Percentiles rank a stretch among this genome's conserved stretches.
Conservation (phyloP, 2,329 filamentous ascomycete genomes). For the Ophiosphaerella herpotricha region DNA sequence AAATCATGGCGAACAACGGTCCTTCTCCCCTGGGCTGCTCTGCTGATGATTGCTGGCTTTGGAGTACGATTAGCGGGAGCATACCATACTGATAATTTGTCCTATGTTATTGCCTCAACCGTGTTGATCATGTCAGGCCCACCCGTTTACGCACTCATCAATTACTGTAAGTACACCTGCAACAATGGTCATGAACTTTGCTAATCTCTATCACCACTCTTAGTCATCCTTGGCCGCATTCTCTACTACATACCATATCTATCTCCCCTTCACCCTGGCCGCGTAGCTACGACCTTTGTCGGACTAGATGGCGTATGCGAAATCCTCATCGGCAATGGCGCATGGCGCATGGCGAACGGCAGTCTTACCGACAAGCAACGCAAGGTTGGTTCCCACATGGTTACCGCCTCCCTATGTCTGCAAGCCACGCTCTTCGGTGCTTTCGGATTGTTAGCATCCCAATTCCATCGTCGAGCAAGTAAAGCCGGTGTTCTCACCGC, state of each 20-base stretch:
- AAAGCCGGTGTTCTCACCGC: conserved; percentile 46
- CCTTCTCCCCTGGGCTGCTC: conserved; percentile 59
- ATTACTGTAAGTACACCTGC: conserved; percentile 51
- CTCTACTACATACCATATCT: conserved; percentile 66
- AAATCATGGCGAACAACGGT: conserved; percentile 62
- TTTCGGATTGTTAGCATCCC: conserved; percentile 54
- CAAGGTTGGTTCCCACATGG: conserved; percentile 51
- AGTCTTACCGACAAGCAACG: conserved; percentile 42
- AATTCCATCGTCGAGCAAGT: conserved; percentile 54
- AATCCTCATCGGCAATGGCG: conserved; percentile 58
- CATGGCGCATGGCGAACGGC: conserved; percentile 51
- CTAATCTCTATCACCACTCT: too few species aligned
- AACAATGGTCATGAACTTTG: too few species aligned
- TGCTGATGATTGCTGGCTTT: conserved; percentile 63
- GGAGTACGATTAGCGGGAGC: conserved; percentile 59
- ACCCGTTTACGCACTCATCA: conserved; percentile 64
- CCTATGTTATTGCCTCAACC: conserved; percentile 47
- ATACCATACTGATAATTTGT: conserved; percentile 53
- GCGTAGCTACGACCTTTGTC: conserved; percentile 64
- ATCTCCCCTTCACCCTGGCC: conserved; percentile 61
- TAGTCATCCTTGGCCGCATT: conserved; percentile 60
- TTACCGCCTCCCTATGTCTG: conserved; percentile 56
- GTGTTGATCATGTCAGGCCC: conserved; percentile 49
- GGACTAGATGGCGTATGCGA: conserved; percentile 58
- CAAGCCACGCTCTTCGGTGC: conserved; percentile 56